Percentiles rank a stretch among this genome's conserved stretches.
Evolutionary conservation across 2,329 filamentous ascomycete genomes (phyloP).

Genomic region (Fusarium sp.): DNA sequence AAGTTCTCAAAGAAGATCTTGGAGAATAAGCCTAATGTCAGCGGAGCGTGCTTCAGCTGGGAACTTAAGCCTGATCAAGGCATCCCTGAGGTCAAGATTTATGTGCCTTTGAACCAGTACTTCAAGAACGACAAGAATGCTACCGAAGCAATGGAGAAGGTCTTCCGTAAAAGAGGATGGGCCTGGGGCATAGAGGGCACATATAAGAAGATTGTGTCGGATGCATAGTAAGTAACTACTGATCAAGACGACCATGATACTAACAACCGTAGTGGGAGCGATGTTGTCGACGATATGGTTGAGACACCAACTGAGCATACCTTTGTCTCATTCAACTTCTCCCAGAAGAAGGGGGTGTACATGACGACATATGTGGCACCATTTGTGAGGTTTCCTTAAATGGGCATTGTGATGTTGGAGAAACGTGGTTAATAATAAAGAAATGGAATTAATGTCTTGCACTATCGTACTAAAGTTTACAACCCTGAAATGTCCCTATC

Average conservation of each 20-base stretch:
- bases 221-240: slow-evolving; percentile 7
- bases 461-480: accelerated
- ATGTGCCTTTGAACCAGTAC: slow-evolving; percentile 43
- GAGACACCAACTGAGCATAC: slow-evolving; percentile 16
- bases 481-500: accelerated
- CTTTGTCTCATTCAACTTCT: slow-evolving; percentile 23
- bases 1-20: slow-evolving; percentile 19
- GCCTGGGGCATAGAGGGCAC: slow-evolving; percentile 15
- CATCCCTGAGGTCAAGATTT: slow-evolving; percentile 40
- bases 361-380: slow-evolving; percentile 26
- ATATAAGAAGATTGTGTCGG: slow-evolving; percentile 21
- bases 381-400: slow-evolving; percentile 9
- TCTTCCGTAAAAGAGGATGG: slow-evolving; percentile 26
- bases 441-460: background rate
- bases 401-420: accelerated
- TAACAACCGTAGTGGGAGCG: slow-evolving; percentile 5
- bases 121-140: slow-evolving; percentile 16
- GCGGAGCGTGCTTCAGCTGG: slow-evolving; percentile 41
- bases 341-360: slow-evolving; percentile 16
- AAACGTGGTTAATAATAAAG: too few species aligned
- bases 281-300: background rate
- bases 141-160: slow-evolving; percentile 12
- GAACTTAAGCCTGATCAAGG: slow-evolving; percentile 38
- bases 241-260: background rate
- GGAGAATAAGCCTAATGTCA: slow-evolving; percentile 20